Conservation (phyloP, 169 alveolate genomes). For the Cryptosporidium muris region DNA sequence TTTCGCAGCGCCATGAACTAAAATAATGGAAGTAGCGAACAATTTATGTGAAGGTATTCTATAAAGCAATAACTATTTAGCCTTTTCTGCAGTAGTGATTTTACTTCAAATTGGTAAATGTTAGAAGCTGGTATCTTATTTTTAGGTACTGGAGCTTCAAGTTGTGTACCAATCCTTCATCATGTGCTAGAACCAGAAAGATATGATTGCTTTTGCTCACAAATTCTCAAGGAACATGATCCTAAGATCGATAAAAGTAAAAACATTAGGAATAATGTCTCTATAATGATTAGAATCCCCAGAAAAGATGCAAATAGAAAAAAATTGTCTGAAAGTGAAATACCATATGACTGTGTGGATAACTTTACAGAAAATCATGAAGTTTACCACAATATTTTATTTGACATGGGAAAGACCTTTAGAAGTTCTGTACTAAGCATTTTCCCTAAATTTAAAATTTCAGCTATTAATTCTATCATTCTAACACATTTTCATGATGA, state of each 20-base stretch:
- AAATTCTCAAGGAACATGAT: neutral
- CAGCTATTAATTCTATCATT: constrained; percentile 71
- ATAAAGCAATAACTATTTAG: too few species aligned
- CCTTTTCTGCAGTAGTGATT: too few species aligned
- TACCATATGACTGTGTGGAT: neutral
- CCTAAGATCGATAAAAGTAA: neutral
- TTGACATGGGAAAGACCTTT: constrained; percentile 77
- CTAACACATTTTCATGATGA: constrained; percentile 75
- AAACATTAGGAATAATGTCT: constrained; percentile 50
- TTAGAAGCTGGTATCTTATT: constrained; percentile 46
- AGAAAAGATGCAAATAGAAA: neutral
- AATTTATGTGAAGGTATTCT: too few species aligned
- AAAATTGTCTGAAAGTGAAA: neutral
- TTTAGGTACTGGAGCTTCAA: constrained; percentile 55
- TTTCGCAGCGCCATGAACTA: too few species aligned
- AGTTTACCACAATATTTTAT: constrained; percentile 17
- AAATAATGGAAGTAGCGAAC: too few species aligned
- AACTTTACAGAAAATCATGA: neutral
- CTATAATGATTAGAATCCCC: constrained; percentile 55
- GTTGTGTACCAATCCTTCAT: constrained; percentile 66
- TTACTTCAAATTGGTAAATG: neutral
- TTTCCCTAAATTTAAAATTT: constrained; percentile 33
- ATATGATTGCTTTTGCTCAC: constrained; percentile 29
- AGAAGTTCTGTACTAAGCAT: constrained; percentile 73
- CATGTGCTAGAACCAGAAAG: constrained; percentile 45